These are phyloP conservation scores for Saccharomycopsis hybrid DNA, from an alignment of 1,139 yeast species.

Conservation along the genomic window DNA sequence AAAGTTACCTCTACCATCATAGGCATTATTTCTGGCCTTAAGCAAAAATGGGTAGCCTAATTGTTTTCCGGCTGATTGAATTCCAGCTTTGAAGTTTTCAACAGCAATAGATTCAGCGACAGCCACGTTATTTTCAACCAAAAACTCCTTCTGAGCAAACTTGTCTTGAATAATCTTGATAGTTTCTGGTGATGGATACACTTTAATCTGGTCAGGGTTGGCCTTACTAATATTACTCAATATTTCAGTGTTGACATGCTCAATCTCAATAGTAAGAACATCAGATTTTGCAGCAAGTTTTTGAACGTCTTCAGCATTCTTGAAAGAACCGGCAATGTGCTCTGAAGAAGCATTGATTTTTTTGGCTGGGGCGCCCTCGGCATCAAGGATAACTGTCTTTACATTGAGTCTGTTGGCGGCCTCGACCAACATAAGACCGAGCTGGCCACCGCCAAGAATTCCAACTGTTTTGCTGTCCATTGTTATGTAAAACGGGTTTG, in stretches of 20 bases:
- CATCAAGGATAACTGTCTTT: slow-evolving; percentile 79
- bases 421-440: slow-evolving; percentile 98
- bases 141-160: slow-evolving; percentile 75
- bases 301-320: slow-evolving; percentile 65
- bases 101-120: slow-evolving; percentile 72
- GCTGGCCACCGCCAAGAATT: slow-evolving; percentile 95
- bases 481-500: not conserved
- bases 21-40: slow-evolving; percentile 87
- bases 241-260: slow-evolving; percentile 89
- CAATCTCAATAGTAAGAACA: slow-evolving; percentile 89
- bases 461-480: slow-evolving; percentile 89
- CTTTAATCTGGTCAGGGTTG: slow-evolving; percentile 43
- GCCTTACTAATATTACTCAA: slow-evolving; percentile 51
- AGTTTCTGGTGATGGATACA: slow-evolving; percentile 91
- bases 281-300: slow-evolving; percentile 75
- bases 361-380: slow-evolving; percentile 82
- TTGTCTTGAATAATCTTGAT: slow-evolving; percentile 89
- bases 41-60: slow-evolving; percentile 86
- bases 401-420: slow-evolving; percentile 90
- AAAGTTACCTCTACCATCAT: slow-evolving; percentile 96
- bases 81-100: slow-evolving; percentile 42
- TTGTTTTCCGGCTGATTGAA: slow-evolving; percentile 51
- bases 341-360: slow-evolving; percentile 75
- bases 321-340: slow-evolving; percentile 86
- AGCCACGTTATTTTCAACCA: slow-evolving; percentile 58